Evolutionary conservation across 495 filamentous ascomycete genomes (phyloP), one percentile per base, ranked within the genome.

Genomic region (Parachaetomium inaequale): DNA sequence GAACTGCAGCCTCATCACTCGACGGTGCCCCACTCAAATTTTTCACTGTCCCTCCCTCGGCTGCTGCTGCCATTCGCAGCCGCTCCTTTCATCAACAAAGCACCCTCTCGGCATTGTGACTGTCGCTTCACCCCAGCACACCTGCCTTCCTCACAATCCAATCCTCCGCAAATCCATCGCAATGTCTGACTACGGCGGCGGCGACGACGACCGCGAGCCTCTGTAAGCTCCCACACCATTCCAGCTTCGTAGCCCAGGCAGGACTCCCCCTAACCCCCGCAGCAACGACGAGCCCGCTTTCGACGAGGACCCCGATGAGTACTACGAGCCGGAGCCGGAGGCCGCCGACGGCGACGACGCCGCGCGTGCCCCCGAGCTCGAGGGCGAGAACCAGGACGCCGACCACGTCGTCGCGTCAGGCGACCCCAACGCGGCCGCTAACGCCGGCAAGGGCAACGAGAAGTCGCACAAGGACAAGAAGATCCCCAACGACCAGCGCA

Each of bases 141-240:
- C n/a, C 42, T 23, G 6, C 19, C 4, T 23, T 6, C 17, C 42
- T 46, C 42, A 21, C 19, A 19, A 10, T 23, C 19, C 40, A 17
- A 25, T 17, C 32, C 49, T 46, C 43, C 15, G 14, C 31, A 42
- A 42, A 31, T 14, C 8, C 11, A 31, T 52, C 38, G 31, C 14
- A 84, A 96, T 96, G 92, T 95, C 91, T 72, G 92, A 96, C 78
- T 91, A 87, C 77, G 92, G 87, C 65, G 83, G 83, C 64, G 87
- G 87, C 64, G 83, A 84, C 64, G 87, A 86, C 59, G 83, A 75
- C 66, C 74, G 60, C 57, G 74, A 71, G 61, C 68, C 59, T 52
- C 53, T 69, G 77, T 79, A 68, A 66, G 77, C 47, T 14, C 29
- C 32, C 61, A 38, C 66, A 63, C 53, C 19, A 26, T 26, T 46